Evolutionary conservation across 306 rosid species (phyloP).

Genomic region (Acacia crassicarpa): DNA sequence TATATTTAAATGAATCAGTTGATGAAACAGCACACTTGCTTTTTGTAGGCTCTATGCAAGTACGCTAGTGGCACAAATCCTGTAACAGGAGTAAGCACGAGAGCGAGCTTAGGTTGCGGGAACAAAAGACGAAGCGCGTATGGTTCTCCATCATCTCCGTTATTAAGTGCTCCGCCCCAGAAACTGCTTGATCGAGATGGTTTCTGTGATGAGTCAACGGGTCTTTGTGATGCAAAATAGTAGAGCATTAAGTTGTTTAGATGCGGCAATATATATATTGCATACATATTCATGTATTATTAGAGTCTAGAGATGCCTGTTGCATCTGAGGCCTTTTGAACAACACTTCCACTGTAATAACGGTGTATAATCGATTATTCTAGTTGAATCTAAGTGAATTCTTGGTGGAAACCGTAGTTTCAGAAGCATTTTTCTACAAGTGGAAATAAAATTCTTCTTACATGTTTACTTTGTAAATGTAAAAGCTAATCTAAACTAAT

Average conservation of each 20-base stretch:
- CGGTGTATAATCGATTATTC: background rate
- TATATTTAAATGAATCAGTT: background rate
- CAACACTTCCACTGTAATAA: background rate
- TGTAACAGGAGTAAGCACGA: constrained; percentile 55
- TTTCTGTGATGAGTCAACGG: constrained; percentile 45
- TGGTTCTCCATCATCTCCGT: constrained; percentile 56
- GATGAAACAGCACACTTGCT: background rate
- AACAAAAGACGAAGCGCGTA: constrained; percentile 66
- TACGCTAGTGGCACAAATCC: constrained; percentile 58
- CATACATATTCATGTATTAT: background rate
- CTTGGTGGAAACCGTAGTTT: no score
- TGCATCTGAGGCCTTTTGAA: background rate
- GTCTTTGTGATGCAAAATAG: constrained; percentile 63
- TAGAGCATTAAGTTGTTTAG: background rate
- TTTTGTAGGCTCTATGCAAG: constrained; percentile 51
- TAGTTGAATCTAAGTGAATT: no score
- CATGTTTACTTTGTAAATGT: no score
- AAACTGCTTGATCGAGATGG: constrained; percentile 56
- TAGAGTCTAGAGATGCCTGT: background rate
- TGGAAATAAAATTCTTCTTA: no score
- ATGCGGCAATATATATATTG: background rate
- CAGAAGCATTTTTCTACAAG: no score
- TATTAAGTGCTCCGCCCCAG: constrained; percentile 57
- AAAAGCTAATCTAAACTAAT: no score
- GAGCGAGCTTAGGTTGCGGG: constrained; percentile 63